Evolutionary conservation across 176 grass and related monocot genomes (phyloP).

Genomic region (Avena atlantica): DNA sequence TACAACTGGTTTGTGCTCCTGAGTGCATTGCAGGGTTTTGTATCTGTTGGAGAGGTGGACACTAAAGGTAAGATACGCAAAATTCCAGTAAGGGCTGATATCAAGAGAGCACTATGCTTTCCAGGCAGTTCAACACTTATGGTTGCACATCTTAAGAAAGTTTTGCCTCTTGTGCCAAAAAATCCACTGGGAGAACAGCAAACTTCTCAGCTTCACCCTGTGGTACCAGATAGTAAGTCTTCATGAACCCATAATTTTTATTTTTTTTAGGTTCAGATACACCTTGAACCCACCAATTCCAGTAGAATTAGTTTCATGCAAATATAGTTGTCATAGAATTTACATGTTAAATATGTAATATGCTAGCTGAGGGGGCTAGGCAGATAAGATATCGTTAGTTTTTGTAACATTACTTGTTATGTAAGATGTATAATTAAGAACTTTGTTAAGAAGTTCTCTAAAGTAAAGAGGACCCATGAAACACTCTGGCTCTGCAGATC

Average conservation of each 20-base stretch:
- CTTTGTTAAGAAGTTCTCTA: neutral
- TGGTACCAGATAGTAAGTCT: constrained; percentile 63
- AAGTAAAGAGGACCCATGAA: neutral
- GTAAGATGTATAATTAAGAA: neutral
- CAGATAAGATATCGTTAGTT: neutral
- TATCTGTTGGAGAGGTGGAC: constrained; percentile 82
- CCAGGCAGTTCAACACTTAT: constrained; percentile 83
- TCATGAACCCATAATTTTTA: constrained; percentile 30
- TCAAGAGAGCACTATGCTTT: constrained; percentile 84
- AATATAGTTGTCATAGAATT: neutral
- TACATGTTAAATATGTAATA: neutral
- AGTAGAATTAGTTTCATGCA: neutral
- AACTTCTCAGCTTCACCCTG: constrained; percentile 31
- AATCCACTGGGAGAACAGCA: constrained; percentile 10
- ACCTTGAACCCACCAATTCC: neutral
- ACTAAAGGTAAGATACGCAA: constrained; percentile 71
- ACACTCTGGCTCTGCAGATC: neutral
- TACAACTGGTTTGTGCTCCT: constrained; percentile 25
- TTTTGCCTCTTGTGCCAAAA: constrained; percentile 37
- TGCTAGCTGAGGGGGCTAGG: neutral
- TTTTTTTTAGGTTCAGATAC: constrained; percentile 19
- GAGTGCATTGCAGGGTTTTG: constrained; percentile 65
- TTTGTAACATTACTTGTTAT: neutral
- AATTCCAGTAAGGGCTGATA: constrained; percentile 79
- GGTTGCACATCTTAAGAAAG: constrained; percentile 75